Evolutionary conservation across 164 flowering plant species (phyloP), one percentile per base, ranked within the genome.

Genomic region (Dillenia suffruticosa): DNA sequence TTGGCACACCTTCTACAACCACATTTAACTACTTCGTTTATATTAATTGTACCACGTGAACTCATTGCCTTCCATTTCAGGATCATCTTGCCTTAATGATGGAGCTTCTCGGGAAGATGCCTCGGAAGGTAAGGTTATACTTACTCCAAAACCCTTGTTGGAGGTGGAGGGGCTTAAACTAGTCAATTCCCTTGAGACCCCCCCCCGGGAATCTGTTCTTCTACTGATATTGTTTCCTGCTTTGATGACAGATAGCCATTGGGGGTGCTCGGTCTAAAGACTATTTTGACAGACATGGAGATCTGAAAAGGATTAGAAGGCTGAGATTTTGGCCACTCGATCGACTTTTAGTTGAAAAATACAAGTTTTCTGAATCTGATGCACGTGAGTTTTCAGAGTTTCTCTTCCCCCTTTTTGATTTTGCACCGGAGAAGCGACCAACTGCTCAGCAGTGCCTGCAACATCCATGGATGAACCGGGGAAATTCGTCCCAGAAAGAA

Each of bases 51-150:
- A 19, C 22, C 22, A 32, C 7, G 7, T 32, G 40, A 32, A 32
- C 40, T 32, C 40, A 32, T 32, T 32, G 40, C 40, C 40, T 32
- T 32, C 40, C 40, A 10, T 75, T 74, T 72, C 82, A 90, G 97
- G 98, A 93, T 76, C 98, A 93, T 77, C 91, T 93, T 68, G 98
- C 98, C 71, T 66, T 83, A 60, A 93, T 93, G 97, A 90, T 90
- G 96, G 98, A 93, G 74, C 81, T 89, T 54, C 85, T 93, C 44
- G 98, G 98, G 53, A 93, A 93, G 82, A 87, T 93, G 62, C 97
- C 98, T 45, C 66, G 86, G 66, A 93, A 93, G 96, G 98, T 93
- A 70, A 74, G 70, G 59, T 17, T 49, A 19, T 46, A 6, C 6
- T 22, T 5, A 8, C 47, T 44, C 13, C 50, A 10, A 32, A 32